phyloP scores from a whole-genome alignment of 441 rosid species.

The Viola pubescens region DNA sequence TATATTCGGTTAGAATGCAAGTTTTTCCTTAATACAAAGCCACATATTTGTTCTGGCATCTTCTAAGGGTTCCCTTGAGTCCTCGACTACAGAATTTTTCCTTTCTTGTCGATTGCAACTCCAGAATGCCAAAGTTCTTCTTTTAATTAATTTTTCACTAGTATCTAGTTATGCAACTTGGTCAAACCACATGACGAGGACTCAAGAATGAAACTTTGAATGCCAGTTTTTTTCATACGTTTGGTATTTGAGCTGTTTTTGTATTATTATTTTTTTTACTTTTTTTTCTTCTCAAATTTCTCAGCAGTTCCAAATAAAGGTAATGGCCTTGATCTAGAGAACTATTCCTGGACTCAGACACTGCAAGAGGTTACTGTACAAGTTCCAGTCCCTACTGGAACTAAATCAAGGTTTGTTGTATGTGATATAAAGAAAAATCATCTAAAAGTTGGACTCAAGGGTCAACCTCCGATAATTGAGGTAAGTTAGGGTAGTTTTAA shows the following conservation, averaged over 20 bases:
- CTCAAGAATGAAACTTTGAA: too few relatives aligned
- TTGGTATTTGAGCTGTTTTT: neutral
- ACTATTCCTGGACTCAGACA: conserved; percentile 84
- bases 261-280: neutral
- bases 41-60: too few relatives aligned
- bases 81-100: too few relatives aligned
- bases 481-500: conserved; percentile 32
- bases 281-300: neutral
- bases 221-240: neutral
- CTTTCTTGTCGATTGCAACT: too few relatives aligned
- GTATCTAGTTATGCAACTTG: too few relatives aligned
- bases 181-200: too few relatives aligned
- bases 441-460: conserved; percentile 85
- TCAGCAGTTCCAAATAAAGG: conserved; percentile 77
- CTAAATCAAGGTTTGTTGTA: conserved; percentile 58
- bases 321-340: conserved; percentile 85
- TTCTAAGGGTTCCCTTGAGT: too few relatives aligned
- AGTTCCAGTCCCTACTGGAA: conserved; percentile 78
- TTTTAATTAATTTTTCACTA: neutral
- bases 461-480: conserved; percentile 81
- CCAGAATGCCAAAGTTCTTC: too few relatives aligned
- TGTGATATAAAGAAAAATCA: conserved; percentile 86
- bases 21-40: too few relatives aligned
- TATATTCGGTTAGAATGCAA: too few relatives aligned
- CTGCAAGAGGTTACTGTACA: conserved; percentile 70